Percentiles rank a stretch among this genome's conserved stretches.
Evolutionary conservation across 331 rosid species (phyloP).

Genomic region (Malus hybrid): DNA sequence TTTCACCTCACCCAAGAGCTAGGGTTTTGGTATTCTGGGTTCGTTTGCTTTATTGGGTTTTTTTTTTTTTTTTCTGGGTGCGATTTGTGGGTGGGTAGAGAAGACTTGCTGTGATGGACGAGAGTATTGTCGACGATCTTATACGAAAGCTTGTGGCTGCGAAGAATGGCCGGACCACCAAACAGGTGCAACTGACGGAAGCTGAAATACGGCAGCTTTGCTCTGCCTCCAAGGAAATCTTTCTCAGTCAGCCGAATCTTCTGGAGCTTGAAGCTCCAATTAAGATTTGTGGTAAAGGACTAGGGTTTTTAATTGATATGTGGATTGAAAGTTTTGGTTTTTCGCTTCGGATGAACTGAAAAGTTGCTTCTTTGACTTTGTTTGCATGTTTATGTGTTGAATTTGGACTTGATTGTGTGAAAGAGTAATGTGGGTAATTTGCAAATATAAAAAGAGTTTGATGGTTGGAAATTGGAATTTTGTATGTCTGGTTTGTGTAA

Average conservation of each 20-base stretch:
- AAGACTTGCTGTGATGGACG: conserved; percentile 38
- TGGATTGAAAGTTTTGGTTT: not conserved
- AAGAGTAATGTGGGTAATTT: not conserved
- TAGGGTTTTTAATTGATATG: not conserved
- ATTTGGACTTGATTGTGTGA: not conserved
- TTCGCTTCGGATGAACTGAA: not conserved
- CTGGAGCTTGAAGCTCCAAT: conserved; percentile 86
- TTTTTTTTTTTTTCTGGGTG: not conserved
- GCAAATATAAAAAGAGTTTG: not conserved
- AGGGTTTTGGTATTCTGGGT: not conserved
- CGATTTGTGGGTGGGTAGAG: not conserved
- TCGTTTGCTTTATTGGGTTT: not conserved
- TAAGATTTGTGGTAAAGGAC: conserved; percentile 60
- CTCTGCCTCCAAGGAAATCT: conserved; percentile 50
- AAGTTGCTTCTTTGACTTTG: not conserved
- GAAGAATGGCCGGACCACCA: conserved; percentile 67
- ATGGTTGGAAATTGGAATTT: not conserved
- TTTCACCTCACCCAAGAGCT: not conserved
- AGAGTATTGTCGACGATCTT: conserved; percentile 44
- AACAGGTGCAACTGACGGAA: conserved; percentile 65
- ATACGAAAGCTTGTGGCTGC: conserved; percentile 55
- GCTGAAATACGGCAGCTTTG: conserved; percentile 60
- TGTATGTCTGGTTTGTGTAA: not conserved
- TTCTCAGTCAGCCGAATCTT: conserved; percentile 74
- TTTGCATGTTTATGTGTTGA: not conserved